Conservation (phyloP, 2,329 filamentous ascomycete species). For the Aspergillus brunneoviolaceus region DNA sequence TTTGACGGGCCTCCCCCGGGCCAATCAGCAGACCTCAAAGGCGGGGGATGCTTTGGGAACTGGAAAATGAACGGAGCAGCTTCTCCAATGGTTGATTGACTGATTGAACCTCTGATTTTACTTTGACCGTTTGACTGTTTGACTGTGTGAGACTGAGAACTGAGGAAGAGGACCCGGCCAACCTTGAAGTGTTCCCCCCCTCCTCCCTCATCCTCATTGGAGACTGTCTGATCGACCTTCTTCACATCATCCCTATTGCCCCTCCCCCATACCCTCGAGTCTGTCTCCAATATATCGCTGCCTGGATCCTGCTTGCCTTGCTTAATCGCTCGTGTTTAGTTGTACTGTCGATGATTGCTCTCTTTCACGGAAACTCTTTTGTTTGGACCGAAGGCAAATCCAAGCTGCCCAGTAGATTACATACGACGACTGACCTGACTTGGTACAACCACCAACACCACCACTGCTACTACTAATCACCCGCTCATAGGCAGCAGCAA, state of each 20-base stretch:
- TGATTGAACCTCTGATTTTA: too few species aligned
- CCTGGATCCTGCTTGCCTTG: constrained; percentile 8
- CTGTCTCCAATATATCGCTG: constrained; percentile 10
- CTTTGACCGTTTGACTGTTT: neutral
- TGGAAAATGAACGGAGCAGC: neutral
- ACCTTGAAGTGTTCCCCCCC: too few species aligned
- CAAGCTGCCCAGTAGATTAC: neutral
- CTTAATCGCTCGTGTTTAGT: neutral
- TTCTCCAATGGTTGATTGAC: neutral
- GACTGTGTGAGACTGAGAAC: neutral
- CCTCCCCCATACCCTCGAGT: neutral
- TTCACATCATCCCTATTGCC: neutral
- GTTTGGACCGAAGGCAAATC: constrained; percentile 8
- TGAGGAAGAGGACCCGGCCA: neutral
- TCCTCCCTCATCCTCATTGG: neutral
- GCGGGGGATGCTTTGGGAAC: constrained; percentile 4
- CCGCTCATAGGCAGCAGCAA: constrained; percentile 19
- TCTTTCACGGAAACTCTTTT: constrained; percentile 8
- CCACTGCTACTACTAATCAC: constrained; percentile 4
- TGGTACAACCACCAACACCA: neutral
- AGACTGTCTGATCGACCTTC: neutral
- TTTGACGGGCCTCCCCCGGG: neutral
- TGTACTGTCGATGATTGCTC: neutral
- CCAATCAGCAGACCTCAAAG: constrained; percentile 3
- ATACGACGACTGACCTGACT: too few species aligned